Percentiles rank a stretch among this genome's conserved stretches.
Conservation (phyloP, 2,329 filamentous ascomycete genomes). For the Aspergillus sp. region DNA sequence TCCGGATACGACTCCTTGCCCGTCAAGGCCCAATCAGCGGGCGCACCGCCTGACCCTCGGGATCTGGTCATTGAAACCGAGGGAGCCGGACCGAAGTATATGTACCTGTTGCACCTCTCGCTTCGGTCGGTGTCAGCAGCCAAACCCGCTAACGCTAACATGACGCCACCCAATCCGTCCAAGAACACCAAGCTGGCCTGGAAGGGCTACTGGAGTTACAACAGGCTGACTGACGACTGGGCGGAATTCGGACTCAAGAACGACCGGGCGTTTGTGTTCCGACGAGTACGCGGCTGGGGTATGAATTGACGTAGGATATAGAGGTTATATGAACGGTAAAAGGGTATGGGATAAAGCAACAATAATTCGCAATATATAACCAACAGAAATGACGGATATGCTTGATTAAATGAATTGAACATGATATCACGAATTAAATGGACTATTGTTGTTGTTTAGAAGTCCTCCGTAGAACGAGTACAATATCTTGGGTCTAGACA, state of each 20-base stretch:
- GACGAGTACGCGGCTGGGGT: slow-evolving; percentile 62
- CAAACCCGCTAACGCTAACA: slow-evolving; percentile 44
- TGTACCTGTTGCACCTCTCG: slow-evolving; percentile 77
- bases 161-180: slow-evolving; percentile 44
- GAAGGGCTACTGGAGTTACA: slow-evolving; percentile 90
- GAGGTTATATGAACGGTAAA: not conserved
- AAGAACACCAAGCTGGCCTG: slow-evolving; percentile 86
- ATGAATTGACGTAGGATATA: slow-evolving; percentile 28
- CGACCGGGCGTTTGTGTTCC: slow-evolving; percentile 63
- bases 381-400: not conserved
- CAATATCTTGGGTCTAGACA: not conserved
- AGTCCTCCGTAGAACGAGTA: not conserved
- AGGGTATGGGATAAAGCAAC: not conserved
- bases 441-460: not conserved
- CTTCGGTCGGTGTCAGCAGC: slow-evolving; percentile 59
- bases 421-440: not conserved
- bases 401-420: not conserved
- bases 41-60: slow-evolving; percentile 42
- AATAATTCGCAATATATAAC: not conserved
- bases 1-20: slow-evolving; percentile 22
- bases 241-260: slow-evolving; percentile 72
- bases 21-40: slow-evolving; percentile 17
- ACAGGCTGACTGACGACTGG: slow-evolving; percentile 87
- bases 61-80: slow-evolving; percentile 84
- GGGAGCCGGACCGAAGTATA: slow-evolving; percentile 75